Percentiles rank a stretch among this genome's conserved stretches.
Conservation (phyloP, 352 stramenopile species). For the Phytopythium mirpurense region DNA sequence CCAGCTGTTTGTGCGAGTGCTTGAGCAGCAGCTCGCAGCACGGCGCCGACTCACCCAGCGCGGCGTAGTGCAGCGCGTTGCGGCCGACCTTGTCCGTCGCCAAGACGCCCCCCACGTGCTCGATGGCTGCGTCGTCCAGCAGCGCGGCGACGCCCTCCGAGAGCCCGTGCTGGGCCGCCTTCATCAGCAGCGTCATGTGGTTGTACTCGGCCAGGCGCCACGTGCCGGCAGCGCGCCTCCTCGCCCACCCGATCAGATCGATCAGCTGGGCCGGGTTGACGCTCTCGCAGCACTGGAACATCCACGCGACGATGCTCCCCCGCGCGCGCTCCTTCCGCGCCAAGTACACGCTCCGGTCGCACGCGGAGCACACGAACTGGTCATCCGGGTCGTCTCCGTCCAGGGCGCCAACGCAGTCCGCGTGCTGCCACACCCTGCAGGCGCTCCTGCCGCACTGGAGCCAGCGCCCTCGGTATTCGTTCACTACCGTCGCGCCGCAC, state of each 20-base stretch:
- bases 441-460: slow-evolving; percentile 61
- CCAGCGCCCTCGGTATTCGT: slow-evolving; percentile 55
- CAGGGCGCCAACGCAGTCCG: slow-evolving; percentile 60
- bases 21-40: slow-evolving; percentile 38
- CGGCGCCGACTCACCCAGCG: slow-evolving; percentile 23
- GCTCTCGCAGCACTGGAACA: slow-evolving; percentile 67
- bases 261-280: slow-evolving; percentile 48
- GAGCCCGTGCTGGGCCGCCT: slow-evolving; percentile 37
- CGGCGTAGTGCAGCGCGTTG: slow-evolving; percentile 55
- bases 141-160: slow-evolving; percentile 33
- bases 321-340: slow-evolving; percentile 22
- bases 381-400: slow-evolving; percentile 7
- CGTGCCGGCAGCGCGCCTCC: slow-evolving; percentile 18
- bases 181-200: slow-evolving; percentile 44
- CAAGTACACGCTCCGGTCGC: slow-evolving; percentile 30
- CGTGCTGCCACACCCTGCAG: slow-evolving; percentile 65
- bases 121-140: slow-evolving; percentile 20
- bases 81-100: slow-evolving; percentile 36
- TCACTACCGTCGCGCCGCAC: slow-evolving; percentile 42
- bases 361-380: slow-evolving; percentile 47
- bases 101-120: slow-evolving; percentile 33
- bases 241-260: slow-evolving; percentile 21
- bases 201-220: slow-evolving; percentile 31
- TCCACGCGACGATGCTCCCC: slow-evolving; percentile 34
- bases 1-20: slow-evolving; percentile 31